A percentile compares a stretch with the other conserved stretches of the same genome.
These are phyloP conservation scores for Hymenoscyphus occultus DNA, from an alignment of 2,329 filamentous ascomycete genomes.

Conservation along the genomic window DNA sequence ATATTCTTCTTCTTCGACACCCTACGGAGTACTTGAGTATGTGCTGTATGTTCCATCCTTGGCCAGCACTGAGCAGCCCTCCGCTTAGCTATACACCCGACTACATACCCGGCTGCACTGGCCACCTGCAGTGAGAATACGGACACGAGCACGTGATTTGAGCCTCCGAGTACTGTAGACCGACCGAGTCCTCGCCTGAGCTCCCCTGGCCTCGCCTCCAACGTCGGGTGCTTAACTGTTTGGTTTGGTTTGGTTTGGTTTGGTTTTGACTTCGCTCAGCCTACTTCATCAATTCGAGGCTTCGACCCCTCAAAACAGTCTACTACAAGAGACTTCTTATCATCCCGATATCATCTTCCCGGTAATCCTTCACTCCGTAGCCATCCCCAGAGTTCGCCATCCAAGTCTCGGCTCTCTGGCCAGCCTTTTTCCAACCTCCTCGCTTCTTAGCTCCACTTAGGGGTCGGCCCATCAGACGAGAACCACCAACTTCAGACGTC, in stretches of 20 bases:
- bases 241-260: neutral
- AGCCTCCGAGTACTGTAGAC: too few species aligned
- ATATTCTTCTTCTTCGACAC: neutral
- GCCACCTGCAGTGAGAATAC: too few species aligned
- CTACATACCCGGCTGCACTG: too few species aligned
- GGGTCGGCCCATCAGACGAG: neutral
- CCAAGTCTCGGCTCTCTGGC: neutral
- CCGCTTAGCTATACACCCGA: too few species aligned
- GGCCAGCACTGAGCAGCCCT: neutral
- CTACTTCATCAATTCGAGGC: neutral
- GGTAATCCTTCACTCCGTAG: neutral
- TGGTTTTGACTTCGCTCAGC: neutral
- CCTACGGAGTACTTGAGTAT: too few species aligned
- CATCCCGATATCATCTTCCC: neutral
- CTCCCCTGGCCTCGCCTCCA: neutral
- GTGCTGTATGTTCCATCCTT: neutral
- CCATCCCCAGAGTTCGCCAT: neutral
- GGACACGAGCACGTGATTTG: neutral
- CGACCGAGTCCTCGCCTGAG: too few species aligned
- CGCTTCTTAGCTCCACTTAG: neutral
- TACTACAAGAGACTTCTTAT: neutral
- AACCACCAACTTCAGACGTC: constrained; percentile 1
- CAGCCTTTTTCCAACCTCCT: neutral
- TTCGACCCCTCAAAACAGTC: neutral
- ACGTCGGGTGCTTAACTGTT: neutral